Base-by-base conservation (phyloP, 2,329 filamentous ascomycete species). In the Ceratocystis lukuohia region DNA sequence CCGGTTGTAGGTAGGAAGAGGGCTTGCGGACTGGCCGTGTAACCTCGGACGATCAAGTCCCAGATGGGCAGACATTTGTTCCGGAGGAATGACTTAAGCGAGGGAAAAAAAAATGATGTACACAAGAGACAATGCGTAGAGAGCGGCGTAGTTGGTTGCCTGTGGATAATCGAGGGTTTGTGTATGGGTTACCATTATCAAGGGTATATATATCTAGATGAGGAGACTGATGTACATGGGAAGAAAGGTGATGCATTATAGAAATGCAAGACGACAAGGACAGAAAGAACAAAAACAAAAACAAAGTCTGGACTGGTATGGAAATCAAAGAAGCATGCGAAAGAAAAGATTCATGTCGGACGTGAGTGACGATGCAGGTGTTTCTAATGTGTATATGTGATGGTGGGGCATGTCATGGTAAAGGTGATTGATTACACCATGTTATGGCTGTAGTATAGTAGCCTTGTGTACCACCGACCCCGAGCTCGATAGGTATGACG, bases 401-500 rank as follows among this genome's bases (percentile, higher is more conserved):
- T 15, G 50, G 20, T 3, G 30, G 8, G 15, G 12, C 22, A 30
- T 30, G 28, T 37, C 28, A 57, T 57, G 15, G 30, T 37, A 5
- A 25, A 8, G n/a, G n/a, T 12, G 12, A 41, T 41, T 12, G 12
- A 41, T 41, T 12, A 41, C 37, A 41, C 8, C 10, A 12, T 53
- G 48, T 53, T 53, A 22, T 62, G 59, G 48, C 48, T n/a, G 61
- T 50, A 5, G 20, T 48, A 20, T 33, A 46, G 56, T 33, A 12
- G 56, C 10, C 64, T 65, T 59, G 37, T 65, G 64, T 56, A 65
- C 33, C 41, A 65, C 64, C 10, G 64, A 65, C 22, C 50, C 50
- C 5, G 64, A 65, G 37, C 48, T 61, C 20, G 61, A 63, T 15
- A 65, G 15, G 41, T 59, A 65, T 10, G 64, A 65, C 25, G 64